Conservation (phyloP, 192 early-diverging fungal genomes). For the Backusella morwellensis region DNA sequence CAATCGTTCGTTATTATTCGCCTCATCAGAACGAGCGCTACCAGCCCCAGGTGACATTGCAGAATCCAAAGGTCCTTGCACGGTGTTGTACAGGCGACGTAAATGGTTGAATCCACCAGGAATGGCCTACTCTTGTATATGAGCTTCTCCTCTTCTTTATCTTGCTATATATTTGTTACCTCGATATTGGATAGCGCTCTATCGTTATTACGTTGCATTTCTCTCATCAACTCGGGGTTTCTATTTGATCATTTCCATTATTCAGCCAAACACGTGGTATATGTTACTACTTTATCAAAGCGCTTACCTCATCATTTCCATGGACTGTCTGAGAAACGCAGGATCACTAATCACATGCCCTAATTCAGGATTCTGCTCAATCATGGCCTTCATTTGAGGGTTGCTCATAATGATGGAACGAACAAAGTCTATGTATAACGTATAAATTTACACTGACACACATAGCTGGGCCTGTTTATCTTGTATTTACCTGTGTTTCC, state of each 20-base stretch:
- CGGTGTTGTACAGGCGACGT: constrained; percentile 51
- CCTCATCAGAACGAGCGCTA: constrained; percentile 41
- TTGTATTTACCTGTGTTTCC: constrained; percentile 32
- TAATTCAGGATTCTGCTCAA: constrained; percentile 63
- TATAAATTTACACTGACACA: neutral
- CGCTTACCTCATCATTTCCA: constrained; percentile 44
- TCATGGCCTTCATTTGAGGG: constrained; percentile 54
- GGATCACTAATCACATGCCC: constrained; percentile 63
- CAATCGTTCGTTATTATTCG: constrained; percentile 43
- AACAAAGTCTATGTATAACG: constrained; percentile 41
- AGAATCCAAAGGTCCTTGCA: constrained; percentile 59
- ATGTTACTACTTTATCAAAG: neutral
- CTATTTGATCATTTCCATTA: constrained; percentile 14
- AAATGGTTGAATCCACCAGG: constrained; percentile 68
- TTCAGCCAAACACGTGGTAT: neutral
- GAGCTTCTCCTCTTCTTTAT: too few species aligned
- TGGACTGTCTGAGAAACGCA: constrained; percentile 55
- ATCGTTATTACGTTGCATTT: constrained; percentile 63
- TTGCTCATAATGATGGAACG: constrained; percentile 62
- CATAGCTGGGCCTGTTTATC: neutral
- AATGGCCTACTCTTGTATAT: constrained; percentile 35
- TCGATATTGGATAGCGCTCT: constrained; percentile 64
- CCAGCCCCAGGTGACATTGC: constrained; percentile 37
- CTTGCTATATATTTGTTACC: neutral
- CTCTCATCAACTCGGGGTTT: constrained; percentile 62